A percentile compares a stretch with the other conserved stretches of the same genome.
These are phyloP conservation scores for Pachyrhizus erosus DNA, from an alignment of 306 rosid species.

Conservation along the genomic window DNA sequence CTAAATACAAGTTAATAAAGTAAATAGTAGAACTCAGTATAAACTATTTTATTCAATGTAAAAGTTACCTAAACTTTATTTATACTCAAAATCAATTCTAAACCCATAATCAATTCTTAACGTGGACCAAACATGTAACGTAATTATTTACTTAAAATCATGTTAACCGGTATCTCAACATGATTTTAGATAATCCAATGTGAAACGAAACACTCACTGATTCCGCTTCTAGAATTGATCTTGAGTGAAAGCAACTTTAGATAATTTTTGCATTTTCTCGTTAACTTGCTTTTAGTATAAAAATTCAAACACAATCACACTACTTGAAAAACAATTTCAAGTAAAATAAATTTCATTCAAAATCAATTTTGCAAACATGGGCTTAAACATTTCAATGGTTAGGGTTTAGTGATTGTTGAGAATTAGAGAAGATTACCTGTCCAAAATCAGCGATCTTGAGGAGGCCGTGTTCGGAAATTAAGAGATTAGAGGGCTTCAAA, in stretches of 20 bases:
- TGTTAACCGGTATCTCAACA: too few species aligned
- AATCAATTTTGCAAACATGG: not conserved
- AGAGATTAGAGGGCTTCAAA: slow-evolving; percentile 87
- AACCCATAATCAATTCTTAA: too few species aligned
- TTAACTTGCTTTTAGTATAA: not conserved
- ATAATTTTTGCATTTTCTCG: not conserved
- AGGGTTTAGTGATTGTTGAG: not conserved
- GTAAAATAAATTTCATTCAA: not conserved
- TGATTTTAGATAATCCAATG: not conserved
- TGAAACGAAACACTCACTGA: not conserved
- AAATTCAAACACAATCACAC: not conserved
- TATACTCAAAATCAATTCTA: not conserved
- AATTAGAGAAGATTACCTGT: slow-evolving; percentile 47
- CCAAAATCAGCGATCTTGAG: slow-evolving; percentile 97
- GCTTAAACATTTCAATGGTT: not conserved
- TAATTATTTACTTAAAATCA: not conserved
- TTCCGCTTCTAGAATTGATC: too few species aligned
- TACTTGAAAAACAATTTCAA: not conserved
- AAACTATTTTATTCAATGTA: not conserved
- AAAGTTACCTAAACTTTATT: not conserved
- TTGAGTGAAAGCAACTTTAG: not conserved
- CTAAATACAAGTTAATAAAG: not conserved
- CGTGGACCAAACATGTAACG: not conserved
- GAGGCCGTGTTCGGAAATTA: slow-evolving; percentile 77
- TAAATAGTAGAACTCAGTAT: not conserved